Evolutionary conservation across 2,329 filamentous ascomycete species (phyloP).

Genomic region (Aspergillus pseudoterreus): DNA sequence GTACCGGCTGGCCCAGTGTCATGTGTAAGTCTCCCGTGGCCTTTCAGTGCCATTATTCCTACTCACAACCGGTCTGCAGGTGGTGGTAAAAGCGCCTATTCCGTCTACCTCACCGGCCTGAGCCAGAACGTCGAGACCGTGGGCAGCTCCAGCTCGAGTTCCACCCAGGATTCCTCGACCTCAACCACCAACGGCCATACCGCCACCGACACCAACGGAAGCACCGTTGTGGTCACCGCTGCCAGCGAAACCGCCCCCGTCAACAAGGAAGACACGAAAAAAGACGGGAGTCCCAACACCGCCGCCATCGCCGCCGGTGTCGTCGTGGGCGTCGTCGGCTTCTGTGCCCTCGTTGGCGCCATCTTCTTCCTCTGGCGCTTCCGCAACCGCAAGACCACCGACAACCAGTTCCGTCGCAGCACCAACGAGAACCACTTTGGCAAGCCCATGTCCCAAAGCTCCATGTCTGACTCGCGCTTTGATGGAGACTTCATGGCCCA

Average conservation of each 20-base stretch:
- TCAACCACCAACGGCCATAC: constrained; percentile 16
- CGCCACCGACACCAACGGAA: constrained; percentile 6
- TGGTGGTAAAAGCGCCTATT: constrained; percentile 53
- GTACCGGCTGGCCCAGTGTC: constrained; percentile 59
- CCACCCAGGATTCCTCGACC: constrained; percentile 18
- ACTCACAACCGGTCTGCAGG: constrained; percentile 42
- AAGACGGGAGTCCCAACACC: constrained; percentile 57
- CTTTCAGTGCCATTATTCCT: neutral
- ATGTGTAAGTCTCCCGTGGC: constrained; percentile 55
- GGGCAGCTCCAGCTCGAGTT: constrained; percentile 22
- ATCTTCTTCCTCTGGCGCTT: constrained; percentile 71
- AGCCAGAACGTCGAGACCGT: constrained; percentile 33
- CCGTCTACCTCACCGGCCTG: constrained; percentile 51
- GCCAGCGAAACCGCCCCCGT: constrained; percentile 23
- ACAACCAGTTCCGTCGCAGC: constrained; percentile 80
- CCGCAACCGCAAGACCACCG: constrained; percentile 70
- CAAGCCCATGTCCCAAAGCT: constrained; percentile 59
- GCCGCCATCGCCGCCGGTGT: constrained; percentile 83
- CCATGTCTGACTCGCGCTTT: constrained; percentile 76
- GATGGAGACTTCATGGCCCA: constrained; percentile 80
- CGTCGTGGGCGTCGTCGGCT: constrained; percentile 73
- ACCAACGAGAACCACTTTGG: constrained; percentile 68
- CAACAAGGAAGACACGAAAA: constrained; percentile 11
- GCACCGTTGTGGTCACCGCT: constrained; percentile 35
- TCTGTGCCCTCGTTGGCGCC: constrained; percentile 64